phyloP scores from a whole-genome alignment of 2,329 filamentous ascomycete species.

The Pseudogymnoascus sp. region DNA sequence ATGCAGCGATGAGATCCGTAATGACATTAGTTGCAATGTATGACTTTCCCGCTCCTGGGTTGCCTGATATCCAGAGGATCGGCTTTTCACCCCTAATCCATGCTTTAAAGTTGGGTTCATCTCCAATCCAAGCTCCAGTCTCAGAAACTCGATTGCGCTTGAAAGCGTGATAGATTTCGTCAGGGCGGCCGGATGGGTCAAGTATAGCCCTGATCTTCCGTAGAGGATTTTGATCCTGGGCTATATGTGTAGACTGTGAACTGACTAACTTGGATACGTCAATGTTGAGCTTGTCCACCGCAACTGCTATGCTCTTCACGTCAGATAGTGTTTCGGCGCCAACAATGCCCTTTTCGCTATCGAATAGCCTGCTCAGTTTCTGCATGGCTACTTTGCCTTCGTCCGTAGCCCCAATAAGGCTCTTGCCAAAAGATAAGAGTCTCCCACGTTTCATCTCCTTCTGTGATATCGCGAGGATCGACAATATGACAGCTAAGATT shows the following conservation, averaged over 20 bases:
- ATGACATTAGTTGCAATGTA: not conserved
- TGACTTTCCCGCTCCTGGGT: not conserved
- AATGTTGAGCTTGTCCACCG: not conserved
- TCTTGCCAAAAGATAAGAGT: not conserved
- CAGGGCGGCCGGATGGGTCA: not conserved
- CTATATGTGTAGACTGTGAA: not conserved
- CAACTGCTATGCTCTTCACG: not conserved
- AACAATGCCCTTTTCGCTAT: not conserved
- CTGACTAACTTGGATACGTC: not conserved
- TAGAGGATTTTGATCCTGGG: not conserved
- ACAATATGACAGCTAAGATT: not conserved
- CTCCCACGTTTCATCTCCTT: not conserved
- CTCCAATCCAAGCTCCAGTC: not conserved
- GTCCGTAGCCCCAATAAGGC: not conserved
- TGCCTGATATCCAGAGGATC: conserved; percentile 1
- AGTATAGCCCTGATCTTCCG: not conserved
- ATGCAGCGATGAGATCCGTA: not conserved
- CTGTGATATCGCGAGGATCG: not conserved
- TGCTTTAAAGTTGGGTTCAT: not conserved
- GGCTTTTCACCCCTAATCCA: not conserved
- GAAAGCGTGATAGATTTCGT: not conserved
- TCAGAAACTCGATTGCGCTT: not conserved
- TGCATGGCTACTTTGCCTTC: not conserved
- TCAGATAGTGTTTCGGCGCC: not conserved
- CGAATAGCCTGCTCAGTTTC: not conserved